Percentiles rank a stretch among this genome's conserved stretches.
Conservation (phyloP, 2,329 filamentous ascomycete species). For the Endoconidiophora laricicola region DNA sequence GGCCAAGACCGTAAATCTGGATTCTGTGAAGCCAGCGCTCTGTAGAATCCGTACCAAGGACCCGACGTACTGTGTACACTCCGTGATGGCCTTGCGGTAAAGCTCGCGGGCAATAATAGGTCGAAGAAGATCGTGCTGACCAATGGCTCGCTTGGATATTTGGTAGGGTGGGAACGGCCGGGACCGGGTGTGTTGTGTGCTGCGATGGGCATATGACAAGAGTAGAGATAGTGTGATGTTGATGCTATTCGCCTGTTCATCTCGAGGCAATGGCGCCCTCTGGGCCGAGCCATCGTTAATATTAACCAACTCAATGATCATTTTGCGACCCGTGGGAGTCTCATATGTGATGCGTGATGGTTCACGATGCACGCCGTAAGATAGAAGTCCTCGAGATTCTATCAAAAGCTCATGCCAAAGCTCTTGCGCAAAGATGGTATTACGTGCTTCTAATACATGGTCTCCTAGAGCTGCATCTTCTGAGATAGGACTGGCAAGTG, state of each 20-base stretch:
- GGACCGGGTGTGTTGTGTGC: conserved; percentile 53
- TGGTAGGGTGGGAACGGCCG: conserved; percentile 31
- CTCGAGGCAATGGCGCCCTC: conserved; percentile 22
- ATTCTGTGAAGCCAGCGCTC: conserved; percentile 27
- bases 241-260: conserved; percentile 45
- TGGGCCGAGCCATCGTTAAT: conserved; percentile 30
- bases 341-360: conserved; percentile 40
- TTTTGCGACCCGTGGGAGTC: conserved; percentile 32
- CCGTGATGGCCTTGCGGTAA: conserved; percentile 25
- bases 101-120: conserved; percentile 33
- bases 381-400: conserved; percentile 58
- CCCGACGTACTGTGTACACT: conserved; percentile 27
- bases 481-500: conserved; percentile 28
- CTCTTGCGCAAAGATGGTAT: conserved; percentile 70
- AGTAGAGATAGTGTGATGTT: conserved; percentile 56
- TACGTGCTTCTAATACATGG: conserved; percentile 56
- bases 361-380: conserved; percentile 51
- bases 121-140: conserved; percentile 33
- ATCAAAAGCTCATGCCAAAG: conserved; percentile 78
- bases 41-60: conserved; percentile 28
- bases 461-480: conserved; percentile 43
- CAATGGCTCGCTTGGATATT: conserved; percentile 22
- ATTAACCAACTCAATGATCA: conserved; percentile 51
- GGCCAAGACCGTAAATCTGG: conserved; percentile 28
- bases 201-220: conserved; percentile 61